Evolutionary conservation across 257 asterid species (phyloP), one percentile per base, ranked within the genome.

Genomic region (Handroanthus guayacan): DNA sequence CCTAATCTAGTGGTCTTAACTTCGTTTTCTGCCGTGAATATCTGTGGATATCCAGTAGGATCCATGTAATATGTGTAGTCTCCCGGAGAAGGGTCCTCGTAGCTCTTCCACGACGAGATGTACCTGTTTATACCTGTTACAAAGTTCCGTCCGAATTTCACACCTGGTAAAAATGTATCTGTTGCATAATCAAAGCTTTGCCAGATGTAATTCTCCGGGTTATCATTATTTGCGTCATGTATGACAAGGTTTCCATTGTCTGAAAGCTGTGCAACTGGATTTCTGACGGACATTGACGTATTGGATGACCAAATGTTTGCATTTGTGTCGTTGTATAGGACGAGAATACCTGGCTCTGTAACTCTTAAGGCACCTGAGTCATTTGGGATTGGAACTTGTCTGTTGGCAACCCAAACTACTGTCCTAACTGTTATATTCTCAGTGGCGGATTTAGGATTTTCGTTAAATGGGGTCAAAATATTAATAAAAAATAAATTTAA

Each of bases 161-260:
- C 31, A 25, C 31, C 31, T 2, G 89, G 82, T 11, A 84, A 41
- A 48, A 64, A 9, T 2, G 85, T 82, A 31, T 84, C 82, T 0
- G 82, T 70, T 5, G 88, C 87, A 75, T 79, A 65, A 51, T 80
- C 78, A 57, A 87, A 84, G 25, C 91, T 87, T 70, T 84, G 87
- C 87, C 87, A 51, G 4, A 51, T 78, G 0, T 47, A 20, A 41
- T 83, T 71, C 6, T 60, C 52, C 31, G 31, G 31, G 31, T 25
- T 25, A 25, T 25, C 31, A 25, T 25, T 8, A 62, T 80, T 74
- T 75, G 83, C 71, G 56, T 82, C 13, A 84, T 51, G 57, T 3
- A 51, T 5, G 9, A 87, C 86, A 66, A 84, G 79, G 62, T 87
- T 84, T 9, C 91, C 89, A 0, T 72, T 39, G 44, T 87, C 86